Conservation (phyloP, 2,329 filamentous ascomycete species). For the Fusarium sacchari region DNA sequence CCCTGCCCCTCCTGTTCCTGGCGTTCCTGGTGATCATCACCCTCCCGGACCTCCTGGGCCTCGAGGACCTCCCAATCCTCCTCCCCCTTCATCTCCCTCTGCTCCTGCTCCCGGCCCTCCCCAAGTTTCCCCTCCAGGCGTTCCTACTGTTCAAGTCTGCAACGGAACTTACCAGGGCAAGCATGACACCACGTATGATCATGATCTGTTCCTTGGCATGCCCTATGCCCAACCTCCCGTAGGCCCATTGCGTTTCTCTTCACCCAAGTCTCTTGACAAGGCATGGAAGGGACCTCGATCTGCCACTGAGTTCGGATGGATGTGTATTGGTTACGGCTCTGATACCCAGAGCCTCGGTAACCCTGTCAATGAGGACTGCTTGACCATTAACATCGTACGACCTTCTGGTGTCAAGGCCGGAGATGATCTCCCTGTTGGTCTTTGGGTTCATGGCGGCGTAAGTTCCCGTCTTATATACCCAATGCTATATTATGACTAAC, state of each 20-base stretch:
- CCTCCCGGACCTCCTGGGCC: neutral
- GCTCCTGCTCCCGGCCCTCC: neutral
- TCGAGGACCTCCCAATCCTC: neutral
- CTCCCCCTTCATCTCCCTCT: neutral
- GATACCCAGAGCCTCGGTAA: slow-evolving; percentile 40
- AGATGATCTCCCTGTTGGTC: slow-evolving; percentile 62
- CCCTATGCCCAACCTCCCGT: slow-evolving; percentile 48
- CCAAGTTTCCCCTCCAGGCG: neutral
- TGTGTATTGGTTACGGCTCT: slow-evolving; percentile 62
- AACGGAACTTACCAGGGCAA: slow-evolving; percentile 33
- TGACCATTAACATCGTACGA: slow-evolving; percentile 42
- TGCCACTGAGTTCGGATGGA: slow-evolving; percentile 58
- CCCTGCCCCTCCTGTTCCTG: neutral
- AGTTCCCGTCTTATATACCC: neutral
- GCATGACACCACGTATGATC: slow-evolving; percentile 21
- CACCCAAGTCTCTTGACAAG: slow-evolving; percentile 60
- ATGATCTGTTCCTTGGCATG: slow-evolving; percentile 33
- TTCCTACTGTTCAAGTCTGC: slow-evolving; percentile 4
- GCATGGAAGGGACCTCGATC: slow-evolving; percentile 53
- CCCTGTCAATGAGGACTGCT: slow-evolving; percentile 40
- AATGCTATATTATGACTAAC: slow-evolving; percentile 4
- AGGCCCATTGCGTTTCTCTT: slow-evolving; percentile 62
- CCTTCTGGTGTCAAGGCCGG: slow-evolving; percentile 41
- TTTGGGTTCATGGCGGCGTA: slow-evolving; percentile 66
- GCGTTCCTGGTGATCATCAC: neutral